Percentiles rank a stretch among this genome's conserved stretches.
Evolutionary conservation across 2,329 filamentous ascomycete genomes (phyloP).

Genomic region (Monosporascus sp.): DNA sequence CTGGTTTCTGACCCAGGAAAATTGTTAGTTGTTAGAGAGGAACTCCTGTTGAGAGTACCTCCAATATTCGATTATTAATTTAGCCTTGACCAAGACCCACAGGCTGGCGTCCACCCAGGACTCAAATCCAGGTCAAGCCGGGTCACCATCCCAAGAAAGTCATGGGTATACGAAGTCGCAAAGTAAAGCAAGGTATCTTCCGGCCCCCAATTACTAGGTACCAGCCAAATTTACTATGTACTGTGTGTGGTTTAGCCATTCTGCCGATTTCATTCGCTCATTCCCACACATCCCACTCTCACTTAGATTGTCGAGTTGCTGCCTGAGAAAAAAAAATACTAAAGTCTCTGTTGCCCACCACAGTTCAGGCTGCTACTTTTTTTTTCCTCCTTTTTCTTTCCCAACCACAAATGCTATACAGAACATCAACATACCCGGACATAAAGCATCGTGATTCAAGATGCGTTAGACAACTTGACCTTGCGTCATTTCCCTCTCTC

Average conservation of each 20-base stretch:
- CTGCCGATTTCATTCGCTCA: neutral
- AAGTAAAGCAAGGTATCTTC: too few relatives aligned
- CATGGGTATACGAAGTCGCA: too few relatives aligned
- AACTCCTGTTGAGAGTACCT: conserved; percentile 3
- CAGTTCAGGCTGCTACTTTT: conserved; percentile 13
- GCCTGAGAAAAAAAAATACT: conserved; percentile 27
- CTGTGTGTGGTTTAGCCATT: neutral
- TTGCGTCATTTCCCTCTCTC: conserved; percentile 30
- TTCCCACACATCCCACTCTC: neutral
- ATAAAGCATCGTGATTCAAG: conserved; percentile 38
- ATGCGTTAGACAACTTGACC: conserved; percentile 49
- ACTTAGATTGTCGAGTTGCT: conserved; percentile 11
- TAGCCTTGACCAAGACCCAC: neutral
- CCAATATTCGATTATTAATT: neutral
- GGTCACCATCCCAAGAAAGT: neutral
- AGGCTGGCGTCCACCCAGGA: neutral
- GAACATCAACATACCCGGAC: conserved; percentile 27
- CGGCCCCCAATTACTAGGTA: neutral
- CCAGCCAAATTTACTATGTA: neutral
- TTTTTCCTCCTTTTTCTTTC: conserved; percentile 29
- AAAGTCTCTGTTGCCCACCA: conserved; percentile 20
- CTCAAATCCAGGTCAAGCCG: neutral
- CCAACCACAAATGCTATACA: conserved; percentile 26
- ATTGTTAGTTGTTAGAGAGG: conserved; percentile 20
- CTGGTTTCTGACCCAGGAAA: conserved; percentile 5